These are phyloP conservation scores for Mucor saturninus DNA, from an alignment of 371 early-diverging fungal genomes.

Conservation along the genomic window DNA sequence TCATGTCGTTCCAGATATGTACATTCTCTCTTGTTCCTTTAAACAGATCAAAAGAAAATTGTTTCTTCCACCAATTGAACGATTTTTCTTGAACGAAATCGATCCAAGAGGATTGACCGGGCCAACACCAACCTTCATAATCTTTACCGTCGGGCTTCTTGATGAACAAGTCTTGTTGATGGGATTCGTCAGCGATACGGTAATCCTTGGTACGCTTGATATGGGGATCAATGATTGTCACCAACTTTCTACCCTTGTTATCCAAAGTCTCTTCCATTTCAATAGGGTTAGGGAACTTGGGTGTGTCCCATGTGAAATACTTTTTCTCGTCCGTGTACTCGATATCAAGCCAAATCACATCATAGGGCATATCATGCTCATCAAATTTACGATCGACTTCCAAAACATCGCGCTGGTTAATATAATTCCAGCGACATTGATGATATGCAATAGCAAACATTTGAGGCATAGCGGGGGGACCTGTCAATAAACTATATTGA, in stretches of 20 bases:
- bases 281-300: slow-evolving; percentile 88
- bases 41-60: slow-evolving; percentile 74
- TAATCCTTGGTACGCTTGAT: slow-evolving; percentile 87
- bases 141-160: slow-evolving; percentile 72
- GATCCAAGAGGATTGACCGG: slow-evolving; percentile 87
- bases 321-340: slow-evolving; percentile 92
- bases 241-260: slow-evolving; percentile 84
- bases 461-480: slow-evolving; percentile 86
- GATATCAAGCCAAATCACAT: slow-evolving; percentile 95
- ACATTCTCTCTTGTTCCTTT: slow-evolving; percentile 75
- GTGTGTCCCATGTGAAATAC: slow-evolving; percentile 90
- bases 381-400: slow-evolving; percentile 86
- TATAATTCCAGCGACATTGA: slow-evolving; percentile 95
- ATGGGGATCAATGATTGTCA: slow-evolving; percentile 97
- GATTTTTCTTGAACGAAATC: slow-evolving; percentile 85
- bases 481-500: slow-evolving; percentile 80
- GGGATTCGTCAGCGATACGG: slow-evolving; percentile 78
- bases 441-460: slow-evolving; percentile 92
- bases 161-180: slow-evolving; percentile 75
- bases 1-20: slow-evolving; percentile 96
- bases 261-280: slow-evolving; percentile 83
- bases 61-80: slow-evolving; percentile 80
- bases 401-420: slow-evolving; percentile 80
- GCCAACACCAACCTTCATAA: slow-evolving; percentile 95
- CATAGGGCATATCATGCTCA: slow-evolving; percentile 85